phyloP scores from a whole-genome alignment of 2,329 filamentous ascomycete genomes.

The Cladosporium phlei region DNA sequence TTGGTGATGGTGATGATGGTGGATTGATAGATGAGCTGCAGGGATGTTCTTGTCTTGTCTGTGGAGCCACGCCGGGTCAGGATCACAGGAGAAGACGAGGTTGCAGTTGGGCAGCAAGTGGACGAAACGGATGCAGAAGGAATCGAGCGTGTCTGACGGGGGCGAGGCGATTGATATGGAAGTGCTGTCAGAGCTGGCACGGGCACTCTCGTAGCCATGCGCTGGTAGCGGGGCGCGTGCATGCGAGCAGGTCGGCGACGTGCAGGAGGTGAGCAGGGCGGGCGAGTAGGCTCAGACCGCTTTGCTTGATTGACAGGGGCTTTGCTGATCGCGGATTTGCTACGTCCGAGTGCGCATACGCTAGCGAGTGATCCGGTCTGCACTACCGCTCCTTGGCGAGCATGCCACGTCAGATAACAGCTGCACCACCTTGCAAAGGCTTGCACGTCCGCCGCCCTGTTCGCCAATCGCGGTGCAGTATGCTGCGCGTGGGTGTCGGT shows the following conservation, averaged over 20 bases:
- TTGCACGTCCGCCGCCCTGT: not conserved
- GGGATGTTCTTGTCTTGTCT: too few species aligned
- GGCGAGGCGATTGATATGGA: slow-evolving; percentile 24
- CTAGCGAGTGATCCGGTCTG: slow-evolving; percentile 7
- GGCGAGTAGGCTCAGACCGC: slow-evolving; percentile 6
- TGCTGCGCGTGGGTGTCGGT: not conserved
- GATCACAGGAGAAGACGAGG: slow-evolving; percentile 7
- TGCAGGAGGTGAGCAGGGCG: slow-evolving; percentile 11
- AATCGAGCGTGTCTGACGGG: slow-evolving; percentile 13
- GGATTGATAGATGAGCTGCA: slow-evolving; percentile 10
- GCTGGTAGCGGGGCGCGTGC: slow-evolving; percentile 9
- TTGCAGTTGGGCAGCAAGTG: slow-evolving; percentile 19
- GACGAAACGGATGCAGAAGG: slow-evolving; percentile 16
- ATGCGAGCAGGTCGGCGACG: too few species aligned
- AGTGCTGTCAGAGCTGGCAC: slow-evolving; percentile 8
- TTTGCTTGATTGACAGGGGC: slow-evolving; percentile 14
- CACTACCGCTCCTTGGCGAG: slow-evolving; percentile 3
- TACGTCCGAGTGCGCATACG: not conserved
- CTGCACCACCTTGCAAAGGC: too few species aligned
- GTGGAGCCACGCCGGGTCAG: slow-evolving; percentile 12
- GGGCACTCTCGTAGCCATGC: slow-evolving; percentile 1
- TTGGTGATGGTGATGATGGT: too few species aligned
- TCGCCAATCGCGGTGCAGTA: slow-evolving; percentile 4
- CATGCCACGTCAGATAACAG: slow-evolving; percentile 10
- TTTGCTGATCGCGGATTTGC: slow-evolving; percentile 14